Conservation (phyloP, 768 basidiomycete species). For the Neoboletus brunneissimus region DNA sequence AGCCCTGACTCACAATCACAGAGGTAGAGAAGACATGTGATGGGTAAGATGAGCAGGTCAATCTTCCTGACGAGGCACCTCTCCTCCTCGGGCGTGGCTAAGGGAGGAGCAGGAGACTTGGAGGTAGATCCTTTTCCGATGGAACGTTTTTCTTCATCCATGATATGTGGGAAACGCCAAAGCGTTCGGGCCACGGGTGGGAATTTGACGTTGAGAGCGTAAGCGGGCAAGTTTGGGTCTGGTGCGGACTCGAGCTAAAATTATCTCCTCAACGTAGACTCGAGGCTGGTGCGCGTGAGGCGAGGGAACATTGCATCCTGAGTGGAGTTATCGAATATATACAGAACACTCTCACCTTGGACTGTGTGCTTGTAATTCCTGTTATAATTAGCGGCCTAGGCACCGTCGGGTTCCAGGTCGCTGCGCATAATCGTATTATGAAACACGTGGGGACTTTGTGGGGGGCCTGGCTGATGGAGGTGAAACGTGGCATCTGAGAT, state of each 20-base stretch:
- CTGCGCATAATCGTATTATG: not conserved
- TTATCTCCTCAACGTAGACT: not conserved
- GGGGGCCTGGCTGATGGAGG: too few species aligned
- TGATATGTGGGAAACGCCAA: not conserved
- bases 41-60: constrained; percentile 39
- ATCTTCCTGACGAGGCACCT: constrained; percentile 37
- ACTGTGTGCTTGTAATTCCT: not conserved
- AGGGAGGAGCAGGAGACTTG: not conserved
- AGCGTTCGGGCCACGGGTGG: not conserved
- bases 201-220: not conserved
- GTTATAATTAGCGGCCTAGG: not conserved
- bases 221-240: not conserved
- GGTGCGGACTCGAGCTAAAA: not conserved
- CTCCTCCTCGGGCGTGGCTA: constrained; percentile 35
- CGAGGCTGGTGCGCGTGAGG: not conserved
- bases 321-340: not conserved
- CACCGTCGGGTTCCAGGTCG: not conserved
- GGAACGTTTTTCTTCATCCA: constrained; percentile 23
- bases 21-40: constrained; percentile 70
- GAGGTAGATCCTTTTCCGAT: not conserved
- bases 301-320: not conserved
- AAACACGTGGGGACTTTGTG: too few species aligned
- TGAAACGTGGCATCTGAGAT: too few species aligned
- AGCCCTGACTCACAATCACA: constrained; percentile 58
- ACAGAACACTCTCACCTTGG: not conserved